Percentiles rank a stretch among this genome's conserved stretches.
phyloP scores from a whole-genome alignment of 1,284 basidiomycete species.

The Ustilago lituana region DNA sequence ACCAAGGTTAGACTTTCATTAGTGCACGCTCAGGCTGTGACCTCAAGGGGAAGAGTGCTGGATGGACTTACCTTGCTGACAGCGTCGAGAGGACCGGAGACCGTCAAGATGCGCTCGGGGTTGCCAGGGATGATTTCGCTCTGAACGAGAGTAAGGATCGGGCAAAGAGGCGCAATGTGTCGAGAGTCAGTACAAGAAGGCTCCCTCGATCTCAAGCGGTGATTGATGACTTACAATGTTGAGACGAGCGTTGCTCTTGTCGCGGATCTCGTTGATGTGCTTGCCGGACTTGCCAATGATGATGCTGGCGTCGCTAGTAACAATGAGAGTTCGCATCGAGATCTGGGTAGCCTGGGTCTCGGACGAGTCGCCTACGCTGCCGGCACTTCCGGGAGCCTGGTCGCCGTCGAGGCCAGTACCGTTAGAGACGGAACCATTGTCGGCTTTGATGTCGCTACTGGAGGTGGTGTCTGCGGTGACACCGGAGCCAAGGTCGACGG shows the following conservation, averaged over 20 bases:
- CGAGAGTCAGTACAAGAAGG: background rate
- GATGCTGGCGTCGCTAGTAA: constrained; percentile 98
- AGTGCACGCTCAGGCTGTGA: no score
- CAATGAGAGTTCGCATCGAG: constrained; percentile 76
- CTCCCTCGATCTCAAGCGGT: no score
- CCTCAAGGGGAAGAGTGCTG: background rate
- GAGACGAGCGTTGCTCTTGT: constrained; percentile 90
- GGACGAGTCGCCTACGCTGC: constrained; percentile 40
- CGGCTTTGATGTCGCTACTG: constrained; percentile 38
- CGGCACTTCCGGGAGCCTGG: constrained; percentile 24
- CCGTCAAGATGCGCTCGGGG: constrained; percentile 96
- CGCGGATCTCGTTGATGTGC: constrained; percentile 98
- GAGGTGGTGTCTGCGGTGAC: constrained; percentile 35
- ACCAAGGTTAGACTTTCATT: background rate
- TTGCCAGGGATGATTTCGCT: constrained; percentile 74
- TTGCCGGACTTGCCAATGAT: constrained; percentile 97
- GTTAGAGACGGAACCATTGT: constrained; percentile 30
- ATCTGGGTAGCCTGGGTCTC: constrained; percentile 55
- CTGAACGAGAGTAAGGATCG: constrained; percentile 6
- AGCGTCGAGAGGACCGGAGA: constrained; percentile 95
- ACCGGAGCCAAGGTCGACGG: constrained; percentile 50
- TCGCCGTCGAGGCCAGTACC: constrained; percentile 38
- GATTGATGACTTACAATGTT: constrained; percentile 56
- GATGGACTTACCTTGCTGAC: constrained; percentile 85
- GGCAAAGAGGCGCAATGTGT: background rate